Evolutionary conservation across 108 stramenopile species (phyloP), one percentile per base, ranked within the genome.

Genomic region (Thalassiosira profunda): DNA sequence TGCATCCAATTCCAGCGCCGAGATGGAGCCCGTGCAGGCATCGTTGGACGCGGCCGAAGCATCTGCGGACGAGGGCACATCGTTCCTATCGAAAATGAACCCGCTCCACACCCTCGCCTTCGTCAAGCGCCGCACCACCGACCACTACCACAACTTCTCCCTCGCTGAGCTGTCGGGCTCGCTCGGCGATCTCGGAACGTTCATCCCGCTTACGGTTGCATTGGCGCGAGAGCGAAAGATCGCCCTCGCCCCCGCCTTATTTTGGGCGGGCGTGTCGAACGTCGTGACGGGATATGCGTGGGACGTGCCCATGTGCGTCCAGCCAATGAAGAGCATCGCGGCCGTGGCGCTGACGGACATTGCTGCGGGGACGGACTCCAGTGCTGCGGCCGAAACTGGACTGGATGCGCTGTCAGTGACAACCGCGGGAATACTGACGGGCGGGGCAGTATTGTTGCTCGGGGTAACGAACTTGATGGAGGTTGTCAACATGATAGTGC

Each of bases 271-370:
- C 0, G 24, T 84, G 9, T 66, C 57, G 18, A 91, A 95, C 57
- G 26, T 91, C 2, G 28, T 92, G 15, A 85, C 88, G 5, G 94
- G 91, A 20, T 60, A 44, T 35, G 14, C 53, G 2, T 92, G 89
- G 90, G 86, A 92, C 62, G 67, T 90, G 26, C 94, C 94, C 60
- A 95, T 95, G 86, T 86, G 85, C 61, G 85, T 95, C 10, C 94
- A 95, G 65, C 94, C 94, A 18, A 95, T 95, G 94, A 92, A 95
- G 72, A 72, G 83, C n/a, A 89, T 95, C 26, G 74, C 90, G 0
- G 89, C 94, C 9, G 83, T 87, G 29, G 94, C 90, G 11, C 46
- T 95, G 14, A 57, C 68, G 35, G 76, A 73, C 5, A 43, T 35
- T 2, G 70, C 67, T 9, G 58, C 71, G 21, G 51, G 36, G 1